Evolutionary conservation across 2,329 filamentous ascomycete genomes (phyloP).

Genomic region (Talaromyces sp.): DNA sequence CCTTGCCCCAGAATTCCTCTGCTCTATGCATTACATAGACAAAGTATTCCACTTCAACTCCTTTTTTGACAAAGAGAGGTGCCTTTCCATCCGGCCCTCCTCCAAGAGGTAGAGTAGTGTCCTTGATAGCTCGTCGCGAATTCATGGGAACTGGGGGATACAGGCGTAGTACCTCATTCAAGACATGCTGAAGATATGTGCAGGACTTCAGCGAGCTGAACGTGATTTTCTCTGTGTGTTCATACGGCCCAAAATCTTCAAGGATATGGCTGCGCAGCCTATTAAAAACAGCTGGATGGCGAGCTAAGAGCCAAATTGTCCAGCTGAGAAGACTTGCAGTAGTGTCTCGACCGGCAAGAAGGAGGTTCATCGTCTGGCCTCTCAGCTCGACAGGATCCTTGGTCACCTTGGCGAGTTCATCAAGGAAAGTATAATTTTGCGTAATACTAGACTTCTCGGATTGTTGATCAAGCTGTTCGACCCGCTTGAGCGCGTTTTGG

Average conservation of each 20-base stretch:
- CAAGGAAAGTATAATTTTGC: constrained; percentile 47
- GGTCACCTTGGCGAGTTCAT: constrained; percentile 47
- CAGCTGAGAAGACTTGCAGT: constrained; percentile 49
- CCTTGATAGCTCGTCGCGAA: constrained; percentile 43
- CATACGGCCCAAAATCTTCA: constrained; percentile 12
- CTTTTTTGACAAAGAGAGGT: constrained; percentile 65
- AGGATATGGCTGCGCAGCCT: constrained; percentile 27
- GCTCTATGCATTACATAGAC: constrained; percentile 67
- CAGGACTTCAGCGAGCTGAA: constrained; percentile 27
- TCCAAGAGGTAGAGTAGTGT: constrained; percentile 16
- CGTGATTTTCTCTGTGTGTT: constrained; percentile 25
- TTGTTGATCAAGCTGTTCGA: constrained; percentile 1
- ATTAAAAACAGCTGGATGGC: constrained; percentile 25
- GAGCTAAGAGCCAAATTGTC: constrained; percentile 38
- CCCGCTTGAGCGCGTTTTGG: constrained; percentile 43
- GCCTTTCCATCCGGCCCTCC: constrained; percentile 35
- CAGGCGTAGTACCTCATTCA: constrained; percentile 34
- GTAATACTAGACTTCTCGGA: constrained; percentile 1
- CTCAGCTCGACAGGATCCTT: constrained; percentile 48
- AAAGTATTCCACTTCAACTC: constrained; percentile 62
- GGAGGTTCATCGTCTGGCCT: constrained; percentile 50
- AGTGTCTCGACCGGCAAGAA: constrained; percentile 54
- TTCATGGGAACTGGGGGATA: constrained; percentile 53
- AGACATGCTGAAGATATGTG: constrained; percentile 17
- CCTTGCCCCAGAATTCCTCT: constrained; percentile 46